phyloP scores from a whole-genome alignment of 2,329 filamentous ascomycete species.

The Elsinoe batatas region DNA sequence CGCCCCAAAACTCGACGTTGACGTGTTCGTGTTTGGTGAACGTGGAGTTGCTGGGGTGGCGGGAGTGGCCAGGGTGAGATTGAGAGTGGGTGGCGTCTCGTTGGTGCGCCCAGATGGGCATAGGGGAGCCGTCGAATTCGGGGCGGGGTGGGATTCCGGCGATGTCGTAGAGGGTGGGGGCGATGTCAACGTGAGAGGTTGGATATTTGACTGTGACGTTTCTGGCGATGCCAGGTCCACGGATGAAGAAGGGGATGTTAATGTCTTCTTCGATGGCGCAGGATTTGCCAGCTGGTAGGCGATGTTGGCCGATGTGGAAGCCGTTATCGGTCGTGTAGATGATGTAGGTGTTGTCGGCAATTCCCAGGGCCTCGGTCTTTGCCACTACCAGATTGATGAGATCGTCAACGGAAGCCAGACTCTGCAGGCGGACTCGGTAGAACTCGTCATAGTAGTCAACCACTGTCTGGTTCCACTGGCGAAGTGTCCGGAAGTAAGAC shows the following conservation, averaged over 20 bases:
- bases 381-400: constrained; percentile 40
- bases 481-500: constrained; percentile 39
- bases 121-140: constrained; percentile 50
- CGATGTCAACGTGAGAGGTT: constrained; percentile 55
- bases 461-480: constrained; percentile 32
- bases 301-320: constrained; percentile 51
- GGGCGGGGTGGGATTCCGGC: constrained; percentile 31
- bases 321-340: constrained; percentile 54
- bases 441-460: constrained; percentile 43
- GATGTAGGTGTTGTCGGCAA: constrained; percentile 44
- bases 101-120: constrained; percentile 29
- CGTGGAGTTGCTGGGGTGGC: constrained; percentile 19
- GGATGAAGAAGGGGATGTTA: constrained; percentile 49
- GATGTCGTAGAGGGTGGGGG: constrained; percentile 47
- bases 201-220: constrained; percentile 37
- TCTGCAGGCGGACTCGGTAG: constrained; percentile 42
- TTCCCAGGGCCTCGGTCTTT: constrained; percentile 31
- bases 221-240: constrained; percentile 46
- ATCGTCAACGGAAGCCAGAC: constrained; percentile 48
- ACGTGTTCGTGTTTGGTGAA: constrained; percentile 36
- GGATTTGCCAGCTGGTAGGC: constrained; percentile 48
- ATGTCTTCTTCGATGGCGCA: constrained; percentile 52
- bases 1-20: constrained; percentile 34
- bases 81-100: neutral
- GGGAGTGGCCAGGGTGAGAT: neutral